These are phyloP conservation scores for Pythium phragmitis DNA, from an alignment of 352 stramenopile genomes.

Conservation along the genomic window DNA sequence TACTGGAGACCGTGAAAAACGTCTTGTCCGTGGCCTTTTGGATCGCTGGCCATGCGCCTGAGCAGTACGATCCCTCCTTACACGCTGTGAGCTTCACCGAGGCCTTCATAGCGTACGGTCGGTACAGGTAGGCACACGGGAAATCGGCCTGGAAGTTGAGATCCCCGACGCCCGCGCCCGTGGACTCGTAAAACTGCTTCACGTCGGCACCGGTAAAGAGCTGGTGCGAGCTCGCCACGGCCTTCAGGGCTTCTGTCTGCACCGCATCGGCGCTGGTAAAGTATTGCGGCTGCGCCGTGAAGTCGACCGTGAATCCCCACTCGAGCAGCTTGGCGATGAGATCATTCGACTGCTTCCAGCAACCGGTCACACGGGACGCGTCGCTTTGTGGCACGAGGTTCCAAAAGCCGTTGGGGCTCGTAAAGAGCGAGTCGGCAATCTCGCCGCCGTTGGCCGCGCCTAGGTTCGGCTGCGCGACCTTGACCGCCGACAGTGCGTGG, in stretches of 20 bases:
- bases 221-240: slow-evolving; percentile 5
- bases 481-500: slow-evolving; percentile 13
- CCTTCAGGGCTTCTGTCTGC: slow-evolving; percentile 3
- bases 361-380: slow-evolving; percentile 14
- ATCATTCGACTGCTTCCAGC: slow-evolving; percentile 20
- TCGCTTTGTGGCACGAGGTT: slow-evolving; percentile 20
- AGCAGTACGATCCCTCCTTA: slow-evolving; percentile 14
- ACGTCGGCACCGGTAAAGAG: slow-evolving; percentile 13
- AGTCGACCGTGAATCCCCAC: slow-evolving; percentile 18
- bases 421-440: slow-evolving; percentile 23
- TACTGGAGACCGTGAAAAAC: slow-evolving; percentile 13
- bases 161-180: slow-evolving; percentile 10
- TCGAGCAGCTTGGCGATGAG: slow-evolving; percentile 22
- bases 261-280: slow-evolving; percentile 7
- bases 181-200: slow-evolving; percentile 13
- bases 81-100: slow-evolving; percentile 16
- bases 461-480: slow-evolving; percentile 5
- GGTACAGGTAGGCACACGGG: slow-evolving; percentile 19
- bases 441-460: slow-evolving; percentile 7
- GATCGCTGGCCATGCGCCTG: slow-evolving; percentile 17
- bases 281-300: slow-evolving; percentile 16
- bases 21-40: slow-evolving; percentile 8
- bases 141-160: slow-evolving; percentile 21
- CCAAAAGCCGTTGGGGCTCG: slow-evolving; percentile 23
- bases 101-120: slow-evolving; percentile 13